Percentiles rank a stretch among this genome's conserved stretches.
These are phyloP conservation scores for Sporisorium sorghi DNA, from an alignment of 1,284 basidiomycete species.

Conservation along the genomic window DNA sequence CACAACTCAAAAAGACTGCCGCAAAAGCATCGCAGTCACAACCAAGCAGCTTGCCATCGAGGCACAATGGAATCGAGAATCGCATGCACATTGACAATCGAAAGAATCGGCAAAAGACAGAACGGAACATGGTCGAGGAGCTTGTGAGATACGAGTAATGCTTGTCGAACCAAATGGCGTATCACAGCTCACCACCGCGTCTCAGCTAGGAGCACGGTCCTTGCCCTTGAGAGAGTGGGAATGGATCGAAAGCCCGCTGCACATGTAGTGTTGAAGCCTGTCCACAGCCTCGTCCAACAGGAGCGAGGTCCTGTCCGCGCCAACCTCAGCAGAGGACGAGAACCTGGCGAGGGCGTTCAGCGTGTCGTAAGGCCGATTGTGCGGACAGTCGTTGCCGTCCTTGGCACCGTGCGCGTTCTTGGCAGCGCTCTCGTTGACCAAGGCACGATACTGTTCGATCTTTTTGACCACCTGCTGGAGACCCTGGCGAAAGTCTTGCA, in stretches of 20 bases:
- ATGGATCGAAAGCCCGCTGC: neutral
- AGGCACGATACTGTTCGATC: slow-evolving; percentile 12
- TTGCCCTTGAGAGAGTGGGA: slow-evolving; percentile 19
- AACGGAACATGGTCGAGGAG: too few relatives aligned
- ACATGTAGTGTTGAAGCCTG: neutral
- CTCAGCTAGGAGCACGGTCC: slow-evolving; percentile 20
- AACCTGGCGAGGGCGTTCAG: slow-evolving; percentile 11
- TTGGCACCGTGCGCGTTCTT: neutral
- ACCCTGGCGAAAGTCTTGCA: slow-evolving; percentile 7
- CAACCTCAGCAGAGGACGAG: neutral
- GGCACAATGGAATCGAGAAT: too few relatives aligned
- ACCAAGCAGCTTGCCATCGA: neutral
- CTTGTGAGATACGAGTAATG: neutral
- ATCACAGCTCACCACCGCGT: too few relatives aligned
- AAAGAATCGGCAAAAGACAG: neutral
- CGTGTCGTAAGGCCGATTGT: slow-evolving; percentile 12
- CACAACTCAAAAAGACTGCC: neutral
- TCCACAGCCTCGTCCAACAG: neutral
- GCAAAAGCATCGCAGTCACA: neutral
- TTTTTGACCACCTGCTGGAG: slow-evolving; percentile 16
- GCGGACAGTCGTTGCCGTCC: neutral
- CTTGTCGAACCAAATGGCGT: too few relatives aligned
- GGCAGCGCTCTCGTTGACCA: slow-evolving; percentile 9
- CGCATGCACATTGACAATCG: neutral
- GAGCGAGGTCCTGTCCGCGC: neutral